Evolutionary conservation across 2,329 filamentous ascomycete genomes (phyloP).

Genomic region (Cladophialophora yegresii): DNA sequence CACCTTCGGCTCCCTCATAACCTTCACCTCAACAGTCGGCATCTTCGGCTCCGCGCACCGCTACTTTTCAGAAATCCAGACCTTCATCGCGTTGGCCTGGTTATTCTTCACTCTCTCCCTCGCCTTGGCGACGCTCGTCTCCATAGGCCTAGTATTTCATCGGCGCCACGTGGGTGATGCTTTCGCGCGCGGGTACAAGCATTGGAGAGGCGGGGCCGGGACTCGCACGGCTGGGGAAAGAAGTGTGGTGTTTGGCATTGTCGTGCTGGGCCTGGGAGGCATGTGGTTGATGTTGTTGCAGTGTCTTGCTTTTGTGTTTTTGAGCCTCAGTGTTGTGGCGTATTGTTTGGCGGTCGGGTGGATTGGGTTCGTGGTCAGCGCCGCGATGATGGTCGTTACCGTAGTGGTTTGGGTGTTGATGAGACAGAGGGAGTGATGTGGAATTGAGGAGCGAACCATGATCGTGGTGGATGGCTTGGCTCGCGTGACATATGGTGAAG

Average conservation of each 20-base stretch:
- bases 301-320: slow-evolving; percentile 31
- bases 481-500: background rate
- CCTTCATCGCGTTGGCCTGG: slow-evolving; percentile 31
- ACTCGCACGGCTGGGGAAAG: slow-evolving; percentile 28
- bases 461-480: background rate
- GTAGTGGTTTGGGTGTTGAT: slow-evolving; percentile 27
- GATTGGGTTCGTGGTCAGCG: slow-evolving; percentile 29
- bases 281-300: slow-evolving; percentile 28
- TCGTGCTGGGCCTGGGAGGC: slow-evolving; percentile 25
- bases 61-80: slow-evolving; percentile 26
- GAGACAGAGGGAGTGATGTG: slow-evolving; percentile 23
- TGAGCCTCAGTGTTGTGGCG: slow-evolving; percentile 25
- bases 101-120: slow-evolving; percentile 30
- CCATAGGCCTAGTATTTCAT: slow-evolving; percentile 28
- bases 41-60: slow-evolving; percentile 26
- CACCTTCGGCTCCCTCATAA: slow-evolving; percentile 30
- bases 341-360: slow-evolving; percentile 30
- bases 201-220: slow-evolving; percentile 29
- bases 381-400: slow-evolving; percentile 26
- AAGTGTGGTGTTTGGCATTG: slow-evolving; percentile 29
- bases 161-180: slow-evolving; percentile 29
- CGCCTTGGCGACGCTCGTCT: slow-evolving; percentile 22
- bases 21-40: slow-evolving; percentile 27
- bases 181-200: slow-evolving; percentile 30
- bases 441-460: background rate